A percentile compares a stretch with the other conserved stretches of the same genome.
phyloP scores from a whole-genome alignment of 2,329 filamentous ascomycete species.

The Exserohilum rostratum region DNA sequence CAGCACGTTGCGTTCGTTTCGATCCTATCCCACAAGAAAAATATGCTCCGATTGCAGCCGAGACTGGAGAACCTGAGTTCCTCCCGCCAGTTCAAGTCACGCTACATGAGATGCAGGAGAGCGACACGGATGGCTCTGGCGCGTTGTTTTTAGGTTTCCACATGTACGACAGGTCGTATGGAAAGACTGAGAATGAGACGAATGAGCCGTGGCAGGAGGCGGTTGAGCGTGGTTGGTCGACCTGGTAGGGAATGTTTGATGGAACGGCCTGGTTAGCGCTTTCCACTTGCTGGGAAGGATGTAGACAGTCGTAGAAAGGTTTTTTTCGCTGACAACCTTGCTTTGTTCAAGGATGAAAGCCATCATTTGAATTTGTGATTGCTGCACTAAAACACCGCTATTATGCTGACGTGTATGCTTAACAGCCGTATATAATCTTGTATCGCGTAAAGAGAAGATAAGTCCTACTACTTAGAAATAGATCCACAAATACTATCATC shows the following conservation, averaged over 20 bases:
- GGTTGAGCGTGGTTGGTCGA: background rate
- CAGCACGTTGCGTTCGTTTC: background rate
- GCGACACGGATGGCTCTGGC: background rate
- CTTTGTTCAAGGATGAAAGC: no score
- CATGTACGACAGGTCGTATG: background rate
- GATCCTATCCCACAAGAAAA: background rate
- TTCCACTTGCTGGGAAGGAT: no score
- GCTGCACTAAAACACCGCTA: no score
- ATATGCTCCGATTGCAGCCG: background rate
- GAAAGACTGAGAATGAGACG: background rate
- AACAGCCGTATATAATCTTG: no score
- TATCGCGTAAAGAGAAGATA: no score
- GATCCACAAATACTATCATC: no score
- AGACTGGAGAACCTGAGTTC: background rate
- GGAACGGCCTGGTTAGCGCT: no score
- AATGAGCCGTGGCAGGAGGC: background rate
- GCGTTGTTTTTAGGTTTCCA: background rate
- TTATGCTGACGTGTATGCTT: no score
- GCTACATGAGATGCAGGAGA: background rate
- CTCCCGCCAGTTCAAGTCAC: background rate
- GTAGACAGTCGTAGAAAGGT: no score
- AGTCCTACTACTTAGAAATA: no score
- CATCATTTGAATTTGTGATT: no score
- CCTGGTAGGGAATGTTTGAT: background rate
- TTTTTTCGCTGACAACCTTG: no score